Evolutionary conservation across 257 asterid genomes (phyloP), one percentile per base, ranked within the genome.

Genomic region (Forsythia viridissima): DNA sequence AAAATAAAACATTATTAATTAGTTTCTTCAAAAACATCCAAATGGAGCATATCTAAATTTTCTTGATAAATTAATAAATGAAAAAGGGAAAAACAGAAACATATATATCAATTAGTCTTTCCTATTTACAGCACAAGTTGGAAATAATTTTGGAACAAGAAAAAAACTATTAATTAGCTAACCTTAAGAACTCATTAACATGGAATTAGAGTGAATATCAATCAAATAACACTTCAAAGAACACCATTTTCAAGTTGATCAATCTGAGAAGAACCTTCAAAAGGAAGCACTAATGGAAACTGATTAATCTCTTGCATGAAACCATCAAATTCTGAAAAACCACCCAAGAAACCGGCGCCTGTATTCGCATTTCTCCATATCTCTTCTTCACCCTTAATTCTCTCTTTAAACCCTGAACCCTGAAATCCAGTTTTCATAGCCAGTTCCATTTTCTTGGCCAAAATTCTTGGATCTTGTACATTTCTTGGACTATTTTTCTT

Each of bases 331-430:
- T 92, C 97, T 20, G 82, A 76, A 79, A 91, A 90, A 37, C 89
- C 90, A 52, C 94, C 90, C 83, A 93, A 84, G 63, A 88, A 92
- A 0, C 94, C 92, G 30, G 87, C 96, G 0, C 92, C 94, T 0
- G 91, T 85, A 76, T 92, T 83, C 6, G 92, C 93, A 73, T 77
- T 76, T 0, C 86, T 83, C 94, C 97, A 88, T 13, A 90, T 92
- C 44, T 94, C 96, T 42, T 94, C 97, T 79, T 92, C 98, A 2
- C 88, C 98, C n/a, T 89, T 91, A 1, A 87, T 83, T 76, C 82
- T 91, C 79, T 90, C 94, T 78, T 82, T 80, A 3, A 68, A 59
- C 70, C 43, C 82, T 7, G 77, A 38, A 11, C 48, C 41, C 69
- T 74, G 75, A 3, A 78, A 78, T 3, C 85, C 85, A 12, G 82